These are phyloP conservation scores for Aureobasidium sp. DNA, from an alignment of 2,329 filamentous ascomycete species.

Conservation along the genomic window DNA sequence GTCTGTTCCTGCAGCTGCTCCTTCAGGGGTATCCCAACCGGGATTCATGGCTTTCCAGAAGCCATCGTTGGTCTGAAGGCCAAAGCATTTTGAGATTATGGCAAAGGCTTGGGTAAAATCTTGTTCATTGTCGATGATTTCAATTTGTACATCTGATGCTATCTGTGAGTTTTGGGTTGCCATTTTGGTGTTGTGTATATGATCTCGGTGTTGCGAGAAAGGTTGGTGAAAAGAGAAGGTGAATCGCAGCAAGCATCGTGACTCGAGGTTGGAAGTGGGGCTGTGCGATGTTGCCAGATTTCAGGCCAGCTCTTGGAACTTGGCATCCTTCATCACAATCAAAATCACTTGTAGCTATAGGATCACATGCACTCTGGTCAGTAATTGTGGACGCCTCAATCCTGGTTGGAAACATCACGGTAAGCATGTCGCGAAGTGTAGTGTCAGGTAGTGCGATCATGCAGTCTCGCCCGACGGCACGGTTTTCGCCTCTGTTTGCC, in stretches of 20 bases:
- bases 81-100: conserved; percentile 51
- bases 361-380: too few species aligned
- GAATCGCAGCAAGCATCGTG: neutral
- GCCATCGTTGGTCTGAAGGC: conserved; percentile 55
- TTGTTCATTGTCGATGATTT: conserved; percentile 14
- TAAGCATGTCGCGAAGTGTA: too few species aligned
- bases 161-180: neutral
- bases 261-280: conserved; percentile 5
- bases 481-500: too few species aligned
- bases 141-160: neutral
- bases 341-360: neutral
- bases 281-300: conserved; percentile 12
- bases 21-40: conserved; percentile 59
- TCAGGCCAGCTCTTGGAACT: conserved; percentile 3
- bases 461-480: too few species aligned
- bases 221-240: neutral
- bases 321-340: neutral
- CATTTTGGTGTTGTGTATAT: neutral
- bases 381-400: too few species aligned
- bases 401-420: too few species aligned
- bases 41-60: conserved; percentile 61
- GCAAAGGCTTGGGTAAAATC: conserved; percentile 21
- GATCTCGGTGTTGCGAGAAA: neutral
- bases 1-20: conserved; percentile 40
- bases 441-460: too few species aligned